Evolutionary conservation across 2,329 filamentous ascomycete genomes (phyloP).

Genomic region (Bipolaris zeicola): DNA sequence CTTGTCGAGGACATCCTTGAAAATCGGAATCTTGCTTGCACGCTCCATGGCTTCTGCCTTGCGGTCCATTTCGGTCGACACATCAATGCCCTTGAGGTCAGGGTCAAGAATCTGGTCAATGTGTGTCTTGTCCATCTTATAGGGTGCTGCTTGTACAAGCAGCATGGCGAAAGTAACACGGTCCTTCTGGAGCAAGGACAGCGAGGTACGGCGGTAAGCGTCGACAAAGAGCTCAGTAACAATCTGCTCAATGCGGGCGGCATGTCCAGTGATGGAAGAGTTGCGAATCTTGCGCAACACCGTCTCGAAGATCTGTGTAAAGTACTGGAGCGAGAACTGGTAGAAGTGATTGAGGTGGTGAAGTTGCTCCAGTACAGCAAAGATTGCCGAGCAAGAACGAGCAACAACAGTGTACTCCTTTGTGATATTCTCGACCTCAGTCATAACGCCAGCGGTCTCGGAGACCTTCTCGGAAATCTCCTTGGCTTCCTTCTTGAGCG

Average conservation of each 20-base stretch:
- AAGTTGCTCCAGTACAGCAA: constrained; percentile 93
- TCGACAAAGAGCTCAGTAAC: constrained; percentile 89
- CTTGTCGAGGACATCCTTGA: constrained; percentile 73
- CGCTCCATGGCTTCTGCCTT: constrained; percentile 71
- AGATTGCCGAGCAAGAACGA: constrained; percentile 93
- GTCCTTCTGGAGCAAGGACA: constrained; percentile 91
- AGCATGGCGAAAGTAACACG: constrained; percentile 93
- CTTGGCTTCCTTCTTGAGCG: constrained; percentile 94
- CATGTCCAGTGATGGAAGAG: constrained; percentile 74
- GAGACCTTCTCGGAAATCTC: constrained; percentile 96
- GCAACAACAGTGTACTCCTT: constrained; percentile 93
- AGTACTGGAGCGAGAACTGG: constrained; percentile 98
- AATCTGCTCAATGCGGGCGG: constrained; percentile 83
- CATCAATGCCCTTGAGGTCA: constrained; percentile 74
- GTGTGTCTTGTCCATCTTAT: constrained; percentile 88
- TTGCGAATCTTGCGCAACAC: constrained; percentile 83
- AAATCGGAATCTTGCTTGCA: constrained; percentile 70
- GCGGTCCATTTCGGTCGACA: constrained; percentile 70
- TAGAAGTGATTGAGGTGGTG: constrained; percentile 99
- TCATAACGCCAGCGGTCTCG: constrained; percentile 97
- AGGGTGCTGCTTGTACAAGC: constrained; percentile 92
- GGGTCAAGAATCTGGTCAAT: constrained; percentile 87
- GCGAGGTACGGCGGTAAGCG: constrained; percentile 89
- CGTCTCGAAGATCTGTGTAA: constrained; percentile 94
- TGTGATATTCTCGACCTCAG: constrained; percentile 94